Percentiles rank a stretch among this genome's conserved stretches.
Conservation (phyloP, 257 asterid genomes). For the Salvia rosmarinus region DNA sequence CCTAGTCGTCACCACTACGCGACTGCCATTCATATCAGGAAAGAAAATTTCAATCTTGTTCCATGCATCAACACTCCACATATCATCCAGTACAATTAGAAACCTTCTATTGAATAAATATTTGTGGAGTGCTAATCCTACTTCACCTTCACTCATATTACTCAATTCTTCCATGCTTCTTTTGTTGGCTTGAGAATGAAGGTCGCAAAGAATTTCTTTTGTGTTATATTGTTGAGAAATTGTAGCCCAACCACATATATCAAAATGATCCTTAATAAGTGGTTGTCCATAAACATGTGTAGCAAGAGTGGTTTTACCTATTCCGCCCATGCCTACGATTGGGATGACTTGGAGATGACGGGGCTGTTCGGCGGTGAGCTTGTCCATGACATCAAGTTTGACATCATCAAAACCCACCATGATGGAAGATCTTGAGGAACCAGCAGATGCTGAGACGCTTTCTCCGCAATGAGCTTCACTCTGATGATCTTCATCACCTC, state of each 20-base stretch:
- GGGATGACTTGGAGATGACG: neutral
- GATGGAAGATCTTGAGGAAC: neutral
- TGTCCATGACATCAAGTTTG: neutral
- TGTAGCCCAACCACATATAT: constrained; percentile 9
- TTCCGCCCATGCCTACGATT: constrained; percentile 18
- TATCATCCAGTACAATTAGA: constrained; percentile 15
- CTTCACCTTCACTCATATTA: neutral
- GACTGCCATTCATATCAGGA: constrained; percentile 14
- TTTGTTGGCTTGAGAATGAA: neutral
- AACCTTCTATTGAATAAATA: neutral
- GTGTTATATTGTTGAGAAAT: neutral
- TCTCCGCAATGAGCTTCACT: neutral
- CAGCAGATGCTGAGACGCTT: neutral
- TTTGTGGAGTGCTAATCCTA: neutral
- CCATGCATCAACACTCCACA: constrained; percentile 22
- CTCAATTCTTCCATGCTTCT: neutral
- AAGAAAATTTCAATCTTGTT: neutral
- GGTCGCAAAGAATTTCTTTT: neutral
- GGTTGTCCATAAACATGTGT: neutral
- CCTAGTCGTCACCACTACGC: constrained; percentile 24
- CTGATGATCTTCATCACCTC: neutral
- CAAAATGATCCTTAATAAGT: neutral
- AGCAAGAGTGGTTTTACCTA: constrained; percentile 30
- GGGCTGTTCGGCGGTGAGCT: neutral
- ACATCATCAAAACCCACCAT: constrained; percentile 20